Conservation (phyloP, 2,329 filamentous ascomycete genomes). For the Pyricularia grisea region DNA sequence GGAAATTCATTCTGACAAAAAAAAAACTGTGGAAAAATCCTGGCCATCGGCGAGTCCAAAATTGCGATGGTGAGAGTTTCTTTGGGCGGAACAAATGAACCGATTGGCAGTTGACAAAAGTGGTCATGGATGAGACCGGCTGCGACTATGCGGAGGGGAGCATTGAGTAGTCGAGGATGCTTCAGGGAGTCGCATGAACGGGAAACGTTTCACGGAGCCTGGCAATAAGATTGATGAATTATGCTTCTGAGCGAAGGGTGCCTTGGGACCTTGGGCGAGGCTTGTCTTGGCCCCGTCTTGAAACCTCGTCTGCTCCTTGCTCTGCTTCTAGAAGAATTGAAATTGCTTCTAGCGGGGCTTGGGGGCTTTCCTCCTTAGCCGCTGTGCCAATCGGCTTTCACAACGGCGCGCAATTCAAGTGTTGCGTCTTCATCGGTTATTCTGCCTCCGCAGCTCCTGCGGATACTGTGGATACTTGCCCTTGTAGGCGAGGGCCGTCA, state of each 20-base stretch:
- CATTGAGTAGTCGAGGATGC: slow-evolving; percentile 12
- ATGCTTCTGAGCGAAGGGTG: slow-evolving; percentile 26
- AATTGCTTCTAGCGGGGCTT: slow-evolving; percentile 23
- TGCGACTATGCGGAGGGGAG: slow-evolving; percentile 2
- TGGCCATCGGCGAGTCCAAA: slow-evolving; percentile 20
- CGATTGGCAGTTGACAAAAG: neutral
- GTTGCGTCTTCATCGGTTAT: neutral
- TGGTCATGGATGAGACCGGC: neutral
- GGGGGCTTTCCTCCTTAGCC: slow-evolving; percentile 2
- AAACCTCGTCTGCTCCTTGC: neutral
- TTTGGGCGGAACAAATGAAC: neutral
- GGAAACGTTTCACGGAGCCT: slow-evolving; percentile 33
- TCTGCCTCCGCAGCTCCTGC: neutral
- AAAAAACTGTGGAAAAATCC: neutral
- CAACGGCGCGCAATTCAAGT: neutral
- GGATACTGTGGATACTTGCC: neutral
- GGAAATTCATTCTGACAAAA: neutral
- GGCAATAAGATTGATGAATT: slow-evolving; percentile 37
- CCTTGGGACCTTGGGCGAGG: slow-evolving; percentile 13
- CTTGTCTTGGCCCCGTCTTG: neutral
- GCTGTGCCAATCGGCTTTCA: neutral
- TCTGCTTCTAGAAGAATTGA: slow-evolving; percentile 23
- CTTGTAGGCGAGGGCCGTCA: neutral
- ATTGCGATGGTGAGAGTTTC: slow-evolving; percentile 27
- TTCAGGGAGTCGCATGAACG: slow-evolving; percentile 32